Evolutionary conservation across 345 rosid species (phyloP).

Genomic region (Corchorus capsularis): DNA sequence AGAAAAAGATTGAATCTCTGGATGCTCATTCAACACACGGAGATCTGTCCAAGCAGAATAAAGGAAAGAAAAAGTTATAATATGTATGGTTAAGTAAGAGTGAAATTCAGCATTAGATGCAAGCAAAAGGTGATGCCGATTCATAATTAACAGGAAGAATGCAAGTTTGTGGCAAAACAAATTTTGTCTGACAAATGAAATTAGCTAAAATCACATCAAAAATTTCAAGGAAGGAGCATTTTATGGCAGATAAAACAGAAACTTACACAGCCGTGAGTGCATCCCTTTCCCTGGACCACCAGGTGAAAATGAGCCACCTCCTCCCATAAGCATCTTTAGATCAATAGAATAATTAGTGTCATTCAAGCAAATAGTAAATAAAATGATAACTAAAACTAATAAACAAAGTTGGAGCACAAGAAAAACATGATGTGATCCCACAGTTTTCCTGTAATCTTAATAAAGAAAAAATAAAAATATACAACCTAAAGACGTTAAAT

Average conservation of each 20-base stretch:
- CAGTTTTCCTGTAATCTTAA: background rate
- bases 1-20: slow-evolving; percentile 63
- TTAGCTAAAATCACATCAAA: slow-evolving; percentile 6
- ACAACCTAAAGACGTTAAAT: background rate
- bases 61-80: slow-evolving; percentile 14
- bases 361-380: background rate
- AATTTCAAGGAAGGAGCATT: slow-evolving; percentile 3
- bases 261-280: slow-evolving; percentile 93
- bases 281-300: slow-evolving; percentile 99
- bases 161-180: background rate
- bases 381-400: slow-evolving; percentile 15
- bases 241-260: slow-evolving; percentile 6
- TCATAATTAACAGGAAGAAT: background rate
- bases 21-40: slow-evolving; percentile 54
- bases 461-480: background rate
- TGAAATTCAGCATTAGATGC: background rate
- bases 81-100: background rate
- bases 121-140: background rate
- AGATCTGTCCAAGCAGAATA: slow-evolving; percentile 49
- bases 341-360: slow-evolving; percentile 9
- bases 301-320: slow-evolving; percentile 96
- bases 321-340: slow-evolving; percentile 89
- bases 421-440: background rate
- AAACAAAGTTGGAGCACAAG: background rate
- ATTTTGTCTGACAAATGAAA: background rate